A percentile compares a stretch with the other conserved stretches of the same genome.
These are phyloP conservation scores for Tolypocladium paradoxum DNA, from an alignment of 2,329 filamentous ascomycete species.

Conservation along the genomic window DNA sequence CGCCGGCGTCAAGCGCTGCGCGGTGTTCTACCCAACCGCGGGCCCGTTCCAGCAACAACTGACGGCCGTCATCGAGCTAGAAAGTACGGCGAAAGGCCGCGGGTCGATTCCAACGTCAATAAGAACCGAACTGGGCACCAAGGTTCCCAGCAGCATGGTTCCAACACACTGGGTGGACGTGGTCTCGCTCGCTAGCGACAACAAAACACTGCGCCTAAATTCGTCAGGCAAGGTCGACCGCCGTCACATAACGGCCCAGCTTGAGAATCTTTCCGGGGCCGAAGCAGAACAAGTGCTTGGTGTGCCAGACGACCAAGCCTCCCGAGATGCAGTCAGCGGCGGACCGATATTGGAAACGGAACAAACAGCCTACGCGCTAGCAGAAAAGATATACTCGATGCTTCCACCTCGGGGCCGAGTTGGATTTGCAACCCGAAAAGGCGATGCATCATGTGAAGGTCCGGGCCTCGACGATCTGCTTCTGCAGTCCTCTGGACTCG, in stretches of 20 bases:
- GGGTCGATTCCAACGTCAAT: not conserved
- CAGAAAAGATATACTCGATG: not conserved
- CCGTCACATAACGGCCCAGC: not conserved
- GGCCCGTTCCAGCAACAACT: slow-evolving; percentile 1
- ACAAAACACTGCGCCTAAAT: not conserved
- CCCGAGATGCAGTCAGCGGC: not conserved
- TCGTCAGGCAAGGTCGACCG: slow-evolving; percentile 1
- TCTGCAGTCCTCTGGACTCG: slow-evolving; percentile 1
- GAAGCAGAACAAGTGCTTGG: slow-evolving; percentile 1
- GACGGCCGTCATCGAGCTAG: not conserved
- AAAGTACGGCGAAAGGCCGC: not conserved
- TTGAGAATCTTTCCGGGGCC: not conserved
- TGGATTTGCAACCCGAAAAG: not conserved
- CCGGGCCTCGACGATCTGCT: not conserved
- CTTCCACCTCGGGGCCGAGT: not conserved
- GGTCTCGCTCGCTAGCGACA: not conserved
- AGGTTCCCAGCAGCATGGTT: slow-evolving; percentile 1
- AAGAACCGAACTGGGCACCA: not conserved
- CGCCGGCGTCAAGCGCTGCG: not conserved
- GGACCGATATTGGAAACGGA: not conserved
- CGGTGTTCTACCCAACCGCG: not conserved
- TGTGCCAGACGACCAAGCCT: not conserved
- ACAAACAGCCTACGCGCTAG: slow-evolving; percentile 3
- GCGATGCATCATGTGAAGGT: not conserved
- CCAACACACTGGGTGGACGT: not conserved